These are phyloP conservation scores for Botrytis fabae DNA, from an alignment of 2,329 filamentous ascomycete species.

Conservation along the genomic window DNA sequence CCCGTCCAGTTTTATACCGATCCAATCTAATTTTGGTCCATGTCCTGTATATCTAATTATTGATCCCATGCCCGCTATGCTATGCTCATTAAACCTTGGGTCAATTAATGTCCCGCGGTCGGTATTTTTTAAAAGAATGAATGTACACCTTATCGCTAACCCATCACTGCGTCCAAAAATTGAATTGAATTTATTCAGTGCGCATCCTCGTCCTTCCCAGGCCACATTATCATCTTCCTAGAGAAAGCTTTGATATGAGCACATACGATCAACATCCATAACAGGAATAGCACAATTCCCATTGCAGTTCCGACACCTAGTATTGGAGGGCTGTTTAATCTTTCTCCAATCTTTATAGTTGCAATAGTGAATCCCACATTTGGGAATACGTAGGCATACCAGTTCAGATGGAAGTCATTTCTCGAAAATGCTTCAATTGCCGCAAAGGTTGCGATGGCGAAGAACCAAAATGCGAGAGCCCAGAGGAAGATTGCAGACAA, in stretches of 20 bases:
- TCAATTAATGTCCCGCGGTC: constrained; percentile 4
- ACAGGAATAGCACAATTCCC: constrained; percentile 46
- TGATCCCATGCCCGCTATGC: constrained; percentile 3
- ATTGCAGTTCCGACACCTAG: constrained; percentile 52
- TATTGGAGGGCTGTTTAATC: constrained; percentile 48
- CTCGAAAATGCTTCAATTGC: constrained; percentile 43
- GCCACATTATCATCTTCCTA: constrained; percentile 41
- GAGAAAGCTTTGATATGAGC: constrained; percentile 39
- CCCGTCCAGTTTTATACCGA: background rate
- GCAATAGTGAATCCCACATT: constrained; percentile 61
- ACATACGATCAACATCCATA: constrained; percentile 38
- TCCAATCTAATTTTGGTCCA: background rate
- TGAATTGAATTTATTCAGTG: constrained; percentile 21
- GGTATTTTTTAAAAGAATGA: constrained; percentile 19
- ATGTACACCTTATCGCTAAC: background rate
- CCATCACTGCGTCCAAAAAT: constrained; percentile 1
- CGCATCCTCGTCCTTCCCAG: constrained; percentile 42
- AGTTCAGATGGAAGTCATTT: constrained; percentile 59
- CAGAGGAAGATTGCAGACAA: constrained; percentile 59
- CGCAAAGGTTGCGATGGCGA: constrained; percentile 46
- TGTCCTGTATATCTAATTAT: constrained; percentile 8
- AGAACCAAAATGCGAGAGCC: constrained; percentile 61
- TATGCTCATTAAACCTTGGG: constrained; percentile 8
- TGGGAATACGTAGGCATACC: constrained; percentile 65
- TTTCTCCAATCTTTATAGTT: constrained; percentile 55